Evolutionary conservation across 208 protist genomes (phyloP), one percentile per base, ranked within the genome.

Genomic region (Angomonas deanei): DNA sequence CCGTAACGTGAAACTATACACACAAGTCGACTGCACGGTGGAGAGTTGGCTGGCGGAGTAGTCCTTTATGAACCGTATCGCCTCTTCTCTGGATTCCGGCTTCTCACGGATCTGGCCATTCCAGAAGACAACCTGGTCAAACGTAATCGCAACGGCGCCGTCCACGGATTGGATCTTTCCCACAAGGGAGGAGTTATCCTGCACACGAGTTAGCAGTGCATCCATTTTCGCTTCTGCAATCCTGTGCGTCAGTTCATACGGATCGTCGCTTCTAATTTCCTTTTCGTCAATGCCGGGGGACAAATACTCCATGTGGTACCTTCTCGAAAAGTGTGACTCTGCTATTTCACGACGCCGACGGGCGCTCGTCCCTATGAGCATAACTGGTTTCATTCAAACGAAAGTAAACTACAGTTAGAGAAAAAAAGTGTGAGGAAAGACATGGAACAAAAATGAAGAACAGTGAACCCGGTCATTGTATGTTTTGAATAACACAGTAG

Each of bases 201-300:
- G 36, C 3, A 80, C 24, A 28, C 58, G 47, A 1, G 21, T 31
- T 1, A 66, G 61, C n/a, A 82, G 48, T 0, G 66, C 49, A 8
- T 74, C 55, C 73, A 70, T 76, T 60, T 88, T 71, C 19, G 61
- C 73, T 31, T 80, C 33, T 42, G 73, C 66, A 42, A 86, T 68
- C 10, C 79, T 49, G 26, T 30, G 60, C 0, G 89, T 96, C 15
- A 96, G 70, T 3, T 62, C 27, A 47, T 66, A 74, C 1, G 89
- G 69, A 66, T 90, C 75, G 42, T 47, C 19, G 19, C 64, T 32
- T n/a, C 86, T 81, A 21, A 79, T 62, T 17, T 61, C 66, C 58
- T 90, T 91, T 68, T 96, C 89, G 46, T 96, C 84, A 65, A 96
- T 93, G 31, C 91, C 86, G 17, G 89, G 89, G 19, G 86, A 80